Percentiles rank a stretch among this genome's conserved stretches.
phyloP scores from a whole-genome alignment of 2,329 filamentous ascomycete genomes.

The Chaetothyriales sp. region DNA sequence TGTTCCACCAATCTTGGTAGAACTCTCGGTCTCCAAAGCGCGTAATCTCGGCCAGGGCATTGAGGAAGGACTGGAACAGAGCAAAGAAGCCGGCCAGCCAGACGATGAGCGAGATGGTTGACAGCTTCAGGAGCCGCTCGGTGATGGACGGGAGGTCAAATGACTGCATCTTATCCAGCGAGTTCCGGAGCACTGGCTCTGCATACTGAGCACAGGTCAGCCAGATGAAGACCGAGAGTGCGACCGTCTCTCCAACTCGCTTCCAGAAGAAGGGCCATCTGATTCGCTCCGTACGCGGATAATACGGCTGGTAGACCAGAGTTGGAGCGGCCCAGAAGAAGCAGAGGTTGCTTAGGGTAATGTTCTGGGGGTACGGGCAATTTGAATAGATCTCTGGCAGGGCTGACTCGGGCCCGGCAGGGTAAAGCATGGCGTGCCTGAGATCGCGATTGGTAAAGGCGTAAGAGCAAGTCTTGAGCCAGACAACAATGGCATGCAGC shows the following conservation, averaged over 20 bases:
- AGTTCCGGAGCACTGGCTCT: constrained; percentile 75
- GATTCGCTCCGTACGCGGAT: constrained; percentile 67
- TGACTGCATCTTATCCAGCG: constrained; percentile 68
- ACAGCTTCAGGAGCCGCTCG: constrained; percentile 85
- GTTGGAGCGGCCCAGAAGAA: constrained; percentile 99
- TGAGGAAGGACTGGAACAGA: constrained; percentile 82
- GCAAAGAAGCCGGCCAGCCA: constrained; percentile 98
- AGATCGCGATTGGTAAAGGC: constrained; percentile 93
- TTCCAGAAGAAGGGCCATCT: constrained; percentile 81
- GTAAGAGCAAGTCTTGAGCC: constrained; percentile 91
- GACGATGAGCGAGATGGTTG: constrained; percentile 85
- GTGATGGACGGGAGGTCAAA: constrained; percentile 68
- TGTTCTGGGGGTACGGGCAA: constrained; percentile 81
- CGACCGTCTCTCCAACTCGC: constrained; percentile 60
- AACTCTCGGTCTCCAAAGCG: constrained; percentile 86
- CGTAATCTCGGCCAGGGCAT: constrained; percentile 79
- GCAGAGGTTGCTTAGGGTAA: constrained; percentile 70
- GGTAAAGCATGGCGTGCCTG: constrained; percentile 75
- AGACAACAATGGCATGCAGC: constrained; percentile 84
- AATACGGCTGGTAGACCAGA: constrained; percentile 89
- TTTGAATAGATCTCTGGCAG: constrained; percentile 67
- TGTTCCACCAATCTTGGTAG: constrained; percentile 98
- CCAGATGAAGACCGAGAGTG: constrained; percentile 82
- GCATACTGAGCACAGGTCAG: constrained; percentile 89
- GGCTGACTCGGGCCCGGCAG: constrained; percentile 47